Conservation (phyloP, 1,139 yeast species). For the Hyphopichia buzzinii region DNA sequence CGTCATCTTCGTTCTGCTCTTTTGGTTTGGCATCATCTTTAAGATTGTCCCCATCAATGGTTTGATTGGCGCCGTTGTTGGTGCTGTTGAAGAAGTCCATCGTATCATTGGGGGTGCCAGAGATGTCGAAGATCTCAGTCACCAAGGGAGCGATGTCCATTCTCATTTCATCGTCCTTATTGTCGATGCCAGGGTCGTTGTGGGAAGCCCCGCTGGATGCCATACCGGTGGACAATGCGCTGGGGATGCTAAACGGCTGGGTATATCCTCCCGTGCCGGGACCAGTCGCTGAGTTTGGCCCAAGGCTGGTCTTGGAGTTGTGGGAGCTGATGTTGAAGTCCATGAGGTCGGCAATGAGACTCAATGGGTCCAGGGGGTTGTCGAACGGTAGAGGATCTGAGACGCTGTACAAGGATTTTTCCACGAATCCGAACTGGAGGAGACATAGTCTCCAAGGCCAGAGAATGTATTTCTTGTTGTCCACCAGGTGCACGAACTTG, state of each 20-base stretch:
- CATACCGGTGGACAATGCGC: constrained; percentile 23
- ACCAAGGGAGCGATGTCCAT: constrained; percentile 11
- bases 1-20: constrained; percentile 23
- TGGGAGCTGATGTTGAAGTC: constrained; percentile 31
- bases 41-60: constrained; percentile 29
- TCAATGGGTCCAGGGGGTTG: constrained; percentile 25
- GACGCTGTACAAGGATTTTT: constrained; percentile 18
- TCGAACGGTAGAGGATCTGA: background rate
- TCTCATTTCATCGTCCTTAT: constrained; percentile 4
- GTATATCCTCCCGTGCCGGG: constrained; percentile 1
- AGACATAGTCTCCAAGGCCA: constrained; percentile 74
- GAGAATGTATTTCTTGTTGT: constrained; percentile 55
- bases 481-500: constrained; percentile 49
- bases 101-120: constrained; percentile 13
- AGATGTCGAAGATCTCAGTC: constrained; percentile 23
- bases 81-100: constrained; percentile 12
- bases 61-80: constrained; percentile 20
- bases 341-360: constrained; percentile 35
- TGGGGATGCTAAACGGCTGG: constrained; percentile 24
- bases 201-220: constrained; percentile 22
- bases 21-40: constrained; percentile 34
- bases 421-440: constrained; percentile 46
- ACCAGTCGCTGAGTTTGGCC: background rate
- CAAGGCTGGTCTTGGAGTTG: constrained; percentile 9
- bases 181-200: constrained; percentile 9